Percentiles rank a stretch among this genome's conserved stretches.
Evolutionary conservation across 2,329 filamentous ascomycete species (phyloP).

Genomic region (Cladophialophora psammophila): DNA sequence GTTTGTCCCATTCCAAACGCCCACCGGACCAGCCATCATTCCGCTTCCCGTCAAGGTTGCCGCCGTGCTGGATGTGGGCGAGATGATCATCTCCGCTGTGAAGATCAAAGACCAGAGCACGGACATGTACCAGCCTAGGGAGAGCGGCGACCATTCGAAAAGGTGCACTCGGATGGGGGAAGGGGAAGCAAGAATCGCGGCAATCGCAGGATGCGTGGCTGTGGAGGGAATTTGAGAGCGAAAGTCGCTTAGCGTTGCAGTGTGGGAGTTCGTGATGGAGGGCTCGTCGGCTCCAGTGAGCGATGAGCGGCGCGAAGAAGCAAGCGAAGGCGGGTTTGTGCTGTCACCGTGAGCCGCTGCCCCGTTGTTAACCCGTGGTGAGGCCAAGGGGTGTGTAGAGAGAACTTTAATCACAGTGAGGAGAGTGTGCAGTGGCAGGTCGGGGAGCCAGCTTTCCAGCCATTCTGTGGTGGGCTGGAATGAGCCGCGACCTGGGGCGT

Average conservation of each 20-base stretch:
- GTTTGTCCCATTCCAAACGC: slow-evolving; percentile 90
- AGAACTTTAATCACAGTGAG: slow-evolving; percentile 74
- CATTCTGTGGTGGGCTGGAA: slow-evolving; percentile 84
- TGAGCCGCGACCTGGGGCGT: slow-evolving; percentile 60
- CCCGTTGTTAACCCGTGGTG: slow-evolving; percentile 42
- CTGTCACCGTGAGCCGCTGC: neutral
- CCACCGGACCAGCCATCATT: slow-evolving; percentile 78
- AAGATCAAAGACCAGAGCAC: slow-evolving; percentile 94
- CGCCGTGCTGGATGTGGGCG: slow-evolving; percentile 37
- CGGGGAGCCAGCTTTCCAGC: slow-evolving; percentile 93
- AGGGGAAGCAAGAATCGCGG: slow-evolving; percentile 72
- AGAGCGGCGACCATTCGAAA: slow-evolving; percentile 92
- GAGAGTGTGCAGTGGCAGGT: slow-evolving; percentile 86
- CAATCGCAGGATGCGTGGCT: slow-evolving; percentile 63
- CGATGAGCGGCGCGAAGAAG: slow-evolving; percentile 45
- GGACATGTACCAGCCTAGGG: slow-evolving; percentile 94
- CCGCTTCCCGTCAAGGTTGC: slow-evolving; percentile 42
- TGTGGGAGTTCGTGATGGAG: slow-evolving; percentile 35
- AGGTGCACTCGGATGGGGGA: slow-evolving; percentile 79
- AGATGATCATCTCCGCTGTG: slow-evolving; percentile 82
- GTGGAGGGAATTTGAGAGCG: slow-evolving; percentile 54
- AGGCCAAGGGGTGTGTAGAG: slow-evolving; percentile 53
- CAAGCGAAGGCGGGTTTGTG: slow-evolving; percentile 39
- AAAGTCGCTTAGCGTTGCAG: slow-evolving; percentile 42
- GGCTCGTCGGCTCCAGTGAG: slow-evolving; percentile 49